Conservation (phyloP, 2,329 filamentous ascomycete species). For the Periconia sp. region DNA sequence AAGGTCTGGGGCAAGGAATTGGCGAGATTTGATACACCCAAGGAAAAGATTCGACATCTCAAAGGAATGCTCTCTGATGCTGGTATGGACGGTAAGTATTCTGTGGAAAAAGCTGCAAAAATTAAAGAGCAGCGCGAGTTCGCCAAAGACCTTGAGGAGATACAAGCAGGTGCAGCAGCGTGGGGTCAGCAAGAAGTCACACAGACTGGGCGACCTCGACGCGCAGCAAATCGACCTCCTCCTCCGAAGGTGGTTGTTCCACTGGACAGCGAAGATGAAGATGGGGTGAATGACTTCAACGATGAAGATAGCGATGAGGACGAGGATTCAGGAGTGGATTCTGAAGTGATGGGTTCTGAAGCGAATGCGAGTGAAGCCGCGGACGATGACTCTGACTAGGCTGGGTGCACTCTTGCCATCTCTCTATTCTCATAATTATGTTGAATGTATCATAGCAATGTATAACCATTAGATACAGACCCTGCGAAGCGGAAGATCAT, state of each 20-base stretch:
- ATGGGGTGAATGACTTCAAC: slow-evolving; percentile 18
- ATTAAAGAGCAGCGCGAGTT: slow-evolving; percentile 89
- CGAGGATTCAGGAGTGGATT: slow-evolving; percentile 16
- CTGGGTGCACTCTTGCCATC: background rate
- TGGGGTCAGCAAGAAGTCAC: slow-evolving; percentile 63
- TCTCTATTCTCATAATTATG: background rate
- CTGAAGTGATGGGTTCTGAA: slow-evolving; percentile 11
- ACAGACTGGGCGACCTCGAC: slow-evolving; percentile 30
- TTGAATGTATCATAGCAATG: background rate
- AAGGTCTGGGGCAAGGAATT: slow-evolving; percentile 91
- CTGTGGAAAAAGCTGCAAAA: slow-evolving; percentile 76
- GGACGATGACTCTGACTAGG: background rate
- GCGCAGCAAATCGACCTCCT: slow-evolving; percentile 22
- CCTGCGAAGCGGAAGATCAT: too few relatives aligned
- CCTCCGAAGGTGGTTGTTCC: slow-evolving; percentile 24
- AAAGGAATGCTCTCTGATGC: slow-evolving; percentile 75
- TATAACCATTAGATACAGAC: too few relatives aligned
- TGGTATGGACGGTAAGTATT: slow-evolving; percentile 89
- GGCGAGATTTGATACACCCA: slow-evolving; percentile 70
- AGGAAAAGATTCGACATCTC: slow-evolving; percentile 81
- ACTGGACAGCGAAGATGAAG: slow-evolving; percentile 24
- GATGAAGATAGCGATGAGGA: slow-evolving; percentile 21
- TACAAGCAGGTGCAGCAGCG: slow-evolving; percentile 75
- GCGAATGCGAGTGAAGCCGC: background rate
- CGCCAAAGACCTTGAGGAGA: slow-evolving; percentile 78